Evolutionary conservation across 495 filamentous ascomycete species (phyloP).

Genomic region (Bathelium albidoporum): DNA sequence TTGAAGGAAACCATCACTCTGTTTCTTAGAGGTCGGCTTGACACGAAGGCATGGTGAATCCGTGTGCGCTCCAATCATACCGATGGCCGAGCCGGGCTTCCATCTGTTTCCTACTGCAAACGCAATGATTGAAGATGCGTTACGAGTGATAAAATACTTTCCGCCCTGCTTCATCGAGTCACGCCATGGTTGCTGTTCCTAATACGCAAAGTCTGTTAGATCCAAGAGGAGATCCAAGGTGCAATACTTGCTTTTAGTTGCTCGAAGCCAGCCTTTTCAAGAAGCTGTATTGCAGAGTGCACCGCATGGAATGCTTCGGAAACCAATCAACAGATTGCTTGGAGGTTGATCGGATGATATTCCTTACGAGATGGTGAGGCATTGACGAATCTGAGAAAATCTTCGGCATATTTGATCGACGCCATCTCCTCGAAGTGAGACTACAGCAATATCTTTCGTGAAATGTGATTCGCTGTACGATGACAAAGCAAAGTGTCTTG

Average conservation of each 20-base stretch:
- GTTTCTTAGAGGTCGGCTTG: constrained; percentile 89
- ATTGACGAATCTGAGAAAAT: constrained; percentile 90
- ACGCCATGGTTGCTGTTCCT: constrained; percentile 85
- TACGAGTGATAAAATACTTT: constrained; percentile 93
- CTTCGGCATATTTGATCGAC: constrained; percentile 49
- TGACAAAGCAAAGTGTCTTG: no score
- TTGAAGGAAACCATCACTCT: constrained; percentile 79
- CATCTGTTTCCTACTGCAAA: constrained; percentile 90
- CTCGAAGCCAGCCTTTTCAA: constrained; percentile 73
- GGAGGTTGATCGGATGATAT: background rate
- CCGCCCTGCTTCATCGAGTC: constrained; percentile 72
- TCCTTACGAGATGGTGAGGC: constrained; percentile 76
- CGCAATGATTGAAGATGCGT: constrained; percentile 85
- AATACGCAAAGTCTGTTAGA: constrained; percentile 9
- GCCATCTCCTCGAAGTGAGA: no score
- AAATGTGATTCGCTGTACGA: no score
- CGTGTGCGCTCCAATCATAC: constrained; percentile 94
- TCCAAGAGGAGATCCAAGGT: background rate
- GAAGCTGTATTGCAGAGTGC: constrained; percentile 58
- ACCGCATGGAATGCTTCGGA: constrained; percentile 92
- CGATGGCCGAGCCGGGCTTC: constrained; percentile 87
- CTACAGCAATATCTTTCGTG: no score
- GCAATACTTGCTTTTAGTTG: constrained; percentile 54
- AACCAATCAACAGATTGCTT: constrained; percentile 16
- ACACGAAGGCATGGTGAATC: constrained; percentile 85